These are phyloP conservation scores for Stagonosporopsis cucurbitacearum DNA, from an alignment of 2,329 filamentous ascomycete genomes.

Conservation along the genomic window DNA sequence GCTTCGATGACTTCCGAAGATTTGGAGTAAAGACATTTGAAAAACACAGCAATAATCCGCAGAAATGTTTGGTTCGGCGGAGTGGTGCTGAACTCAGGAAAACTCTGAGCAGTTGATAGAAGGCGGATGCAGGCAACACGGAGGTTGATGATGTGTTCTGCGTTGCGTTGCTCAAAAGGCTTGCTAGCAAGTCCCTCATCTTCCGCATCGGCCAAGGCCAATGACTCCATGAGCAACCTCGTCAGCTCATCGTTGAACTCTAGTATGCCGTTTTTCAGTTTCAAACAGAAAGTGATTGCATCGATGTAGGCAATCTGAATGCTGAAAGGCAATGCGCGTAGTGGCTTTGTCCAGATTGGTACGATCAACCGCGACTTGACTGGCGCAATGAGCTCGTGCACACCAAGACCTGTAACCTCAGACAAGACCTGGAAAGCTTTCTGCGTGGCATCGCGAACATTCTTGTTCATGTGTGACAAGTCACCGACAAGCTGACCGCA, in stretches of 20 bases:
- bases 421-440: conserved; percentile 81
- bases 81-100: conserved; percentile 86
- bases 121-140: conserved; percentile 93
- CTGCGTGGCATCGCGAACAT: conserved; percentile 88
- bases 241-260: conserved; percentile 92
- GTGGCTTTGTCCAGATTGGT: conserved; percentile 92
- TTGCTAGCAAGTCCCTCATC: conserved; percentile 88
- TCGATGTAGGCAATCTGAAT: conserved; percentile 99
- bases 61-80: conserved; percentile 68
- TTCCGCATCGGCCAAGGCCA: conserved; percentile 91
- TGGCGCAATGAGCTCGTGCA: conserved; percentile 87
- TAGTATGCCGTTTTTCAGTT: conserved; percentile 85
- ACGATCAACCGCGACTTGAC: conserved; percentile 89
- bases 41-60: conserved; percentile 89
- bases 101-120: conserved; percentile 89
- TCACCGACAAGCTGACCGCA: conserved; percentile 88
- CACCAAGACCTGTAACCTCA: conserved; percentile 75
- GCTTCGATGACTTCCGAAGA: conserved; percentile 92
- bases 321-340: conserved; percentile 89
- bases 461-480: conserved; percentile 92
- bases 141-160: conserved; percentile 89
- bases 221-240: conserved; percentile 87
- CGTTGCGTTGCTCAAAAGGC: conserved; percentile 91
- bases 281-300: conserved; percentile 93
- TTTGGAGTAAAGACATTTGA: conserved; percentile 95